Base-by-base conservation (phyloP, 2,329 filamentous ascomycete genomes). In the Cladophialophora carrionii region DNA sequence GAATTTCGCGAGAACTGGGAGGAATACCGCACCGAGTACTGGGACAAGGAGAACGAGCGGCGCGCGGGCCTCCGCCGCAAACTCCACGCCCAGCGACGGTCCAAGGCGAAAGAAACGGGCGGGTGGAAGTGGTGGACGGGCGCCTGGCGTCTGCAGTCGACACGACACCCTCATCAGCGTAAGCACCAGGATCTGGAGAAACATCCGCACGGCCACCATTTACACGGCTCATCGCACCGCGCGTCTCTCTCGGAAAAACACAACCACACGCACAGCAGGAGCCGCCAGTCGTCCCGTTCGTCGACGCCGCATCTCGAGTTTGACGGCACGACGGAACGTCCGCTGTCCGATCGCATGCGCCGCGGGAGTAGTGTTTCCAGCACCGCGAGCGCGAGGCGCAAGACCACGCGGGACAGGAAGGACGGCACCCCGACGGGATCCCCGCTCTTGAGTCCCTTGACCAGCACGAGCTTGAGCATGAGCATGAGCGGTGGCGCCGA, bases 1-100 rank as follows among this genome's bases (percentile, higher is more conserved):
- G 92, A 91, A 54, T 99, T 99, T 74, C 86, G 95, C 22, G 93
- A 98, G 76, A 96, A 96, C 70, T 99, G 95, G 95, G 95, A 99
- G 74, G 83, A 94, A 17, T 99, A 96, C 78, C 86, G 95, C 60
- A 88, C 89, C 37, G 93, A 97, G 66, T 99, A 97, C 78, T 99
- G 95, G 95, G 94, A 97, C 72, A 88, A 88, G 67, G 95, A 99
- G 77, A 99, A 99, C 74, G 92, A 96, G 76, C 88, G 94, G 1
- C 87, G 95, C 12, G 85, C 89, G 2, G 80, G 90, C 63, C 81
- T 97, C 26, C 85, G 91, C 24, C 79, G 83, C 51, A 90, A 90
- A 74, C 80, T 96, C 57, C 85, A 87, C 68, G 84, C 86, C 34
- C 88, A 93, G 71, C 83, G 84, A 20, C 87, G 89, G 66, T 62